Evolutionary conservation across 305 asterid genomes (phyloP), one percentile per base, ranked within the genome.

Genomic region (Striga hermonthica): DNA sequence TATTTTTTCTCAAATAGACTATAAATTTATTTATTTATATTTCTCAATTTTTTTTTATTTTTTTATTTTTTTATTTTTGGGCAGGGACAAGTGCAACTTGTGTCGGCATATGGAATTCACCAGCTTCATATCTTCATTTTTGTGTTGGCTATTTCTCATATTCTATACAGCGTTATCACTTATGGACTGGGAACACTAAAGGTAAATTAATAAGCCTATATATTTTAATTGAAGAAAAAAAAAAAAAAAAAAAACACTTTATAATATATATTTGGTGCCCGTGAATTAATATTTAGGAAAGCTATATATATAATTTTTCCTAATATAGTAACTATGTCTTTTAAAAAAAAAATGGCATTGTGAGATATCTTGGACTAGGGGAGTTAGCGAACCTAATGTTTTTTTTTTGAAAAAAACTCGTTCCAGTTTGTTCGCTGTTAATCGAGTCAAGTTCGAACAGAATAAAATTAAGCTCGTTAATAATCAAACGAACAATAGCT

Each of bases 71-170:
- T 22, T 22, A 22, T 9, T 55, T 41, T 57, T 68, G n/a, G n/a
- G 57, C 81, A 86, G 96, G 96, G 82, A 1, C 69, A 72, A 75
- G 74, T 82, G 12, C 97, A 89, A 60, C 67, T 85, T 31, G 86
- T 88, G 60, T 85, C 97, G 34, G 73, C 81, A 3, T 80, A 89
- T 76, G 97, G 88, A 66, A 79, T 89, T 64, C 94, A 89, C 81
- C 91, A 89, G 75, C 94, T 89, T 65, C 97, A 89, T 60, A 76
- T 85, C 72, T 89, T 89, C 82, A 81, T 89, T 47, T 89, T 89
- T 75, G 82, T 65, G 9, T 79, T 89, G 74, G 90, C 96, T 47
- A 49, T 83, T 72, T 64, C 77, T 67, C 97, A 89, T 60, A 64
- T 89, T 7, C 61, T 82, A 11, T 89, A 80, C 62, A 75, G 83